Evolutionary conservation across 306 rosid genomes (phyloP).

Genomic region (Rosa multiflora): DNA sequence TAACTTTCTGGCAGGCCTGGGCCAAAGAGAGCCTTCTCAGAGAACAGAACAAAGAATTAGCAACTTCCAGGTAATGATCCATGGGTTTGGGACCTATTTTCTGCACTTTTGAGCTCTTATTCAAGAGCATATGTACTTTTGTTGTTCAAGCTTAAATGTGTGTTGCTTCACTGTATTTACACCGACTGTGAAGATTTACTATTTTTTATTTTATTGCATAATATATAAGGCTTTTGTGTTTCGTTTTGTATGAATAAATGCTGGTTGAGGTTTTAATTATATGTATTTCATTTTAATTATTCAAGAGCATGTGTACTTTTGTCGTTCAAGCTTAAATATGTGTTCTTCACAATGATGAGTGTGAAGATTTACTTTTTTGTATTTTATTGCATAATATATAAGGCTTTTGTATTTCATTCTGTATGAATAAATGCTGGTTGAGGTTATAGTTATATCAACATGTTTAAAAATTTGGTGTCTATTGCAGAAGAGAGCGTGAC

Average conservation of each 20-base stretch:
- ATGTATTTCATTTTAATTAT: too few relatives aligned
- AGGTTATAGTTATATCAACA: conserved; percentile 9
- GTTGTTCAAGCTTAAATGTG: neutral
- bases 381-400: neutral
- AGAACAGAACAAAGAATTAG: conserved; percentile 85
- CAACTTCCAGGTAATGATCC: conserved; percentile 70
- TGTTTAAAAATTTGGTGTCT: conserved; percentile 6
- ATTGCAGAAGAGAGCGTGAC: conserved; percentile 89
- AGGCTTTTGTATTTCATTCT: neutral
- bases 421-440: conserved; percentile 1
- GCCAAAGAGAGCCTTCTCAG: conserved; percentile 90
- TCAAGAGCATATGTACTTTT: neutral
- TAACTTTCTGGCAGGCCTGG: conserved; percentile 68
- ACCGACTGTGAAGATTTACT: neutral
- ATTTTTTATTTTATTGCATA: neutral
- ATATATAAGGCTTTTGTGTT: neutral
- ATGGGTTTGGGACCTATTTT: neutral
- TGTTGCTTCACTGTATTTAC: neutral
- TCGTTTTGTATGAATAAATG: neutral
- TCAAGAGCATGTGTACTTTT: too few relatives aligned
- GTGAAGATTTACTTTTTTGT: too few relatives aligned
- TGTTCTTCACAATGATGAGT: neutral
- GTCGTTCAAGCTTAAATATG: neutral
- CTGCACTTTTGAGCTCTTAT: conserved; percentile 1
- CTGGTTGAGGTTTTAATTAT: conserved; percentile 16